Conservation (phyloP, 176 grass and related monocot species). For the Leersia perrieri region DNA sequence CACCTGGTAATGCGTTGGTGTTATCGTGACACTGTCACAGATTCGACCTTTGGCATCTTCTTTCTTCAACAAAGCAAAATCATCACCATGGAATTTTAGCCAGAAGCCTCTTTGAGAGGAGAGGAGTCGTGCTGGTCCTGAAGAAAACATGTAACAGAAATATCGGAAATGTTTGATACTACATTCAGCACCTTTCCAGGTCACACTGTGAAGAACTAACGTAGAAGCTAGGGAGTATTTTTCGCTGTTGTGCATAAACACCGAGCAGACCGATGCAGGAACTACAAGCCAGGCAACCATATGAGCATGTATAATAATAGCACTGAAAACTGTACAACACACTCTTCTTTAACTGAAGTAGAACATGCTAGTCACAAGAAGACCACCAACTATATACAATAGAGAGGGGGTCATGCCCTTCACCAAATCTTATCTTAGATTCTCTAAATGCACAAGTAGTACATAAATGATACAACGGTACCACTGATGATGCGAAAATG, state of each 20-base stretch:
- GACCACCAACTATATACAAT: slow-evolving; percentile 43
- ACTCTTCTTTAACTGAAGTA: slow-evolving; percentile 30
- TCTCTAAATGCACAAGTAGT: not conserved
- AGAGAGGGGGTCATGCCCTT: slow-evolving; percentile 7
- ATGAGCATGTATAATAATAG: slow-evolving; percentile 41
- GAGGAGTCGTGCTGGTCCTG: not conserved
- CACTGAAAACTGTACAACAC: slow-evolving; percentile 30
- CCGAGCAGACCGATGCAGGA: slow-evolving; percentile 30
- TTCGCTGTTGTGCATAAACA: slow-evolving; percentile 13
- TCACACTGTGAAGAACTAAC: slow-evolving; percentile 23
- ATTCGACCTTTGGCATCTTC: slow-evolving; percentile 20
- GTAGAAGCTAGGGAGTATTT: not conserved
- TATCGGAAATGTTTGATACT: slow-evolving; percentile 11
- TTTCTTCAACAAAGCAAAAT: slow-evolving; percentile 13
- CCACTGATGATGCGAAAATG: not conserved
- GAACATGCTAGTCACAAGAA: slow-evolving; percentile 53
- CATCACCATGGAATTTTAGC: not conserved
- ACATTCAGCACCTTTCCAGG: slow-evolving; percentile 2
- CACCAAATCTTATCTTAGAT: slow-evolving; percentile 33
- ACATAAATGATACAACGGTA: not conserved
- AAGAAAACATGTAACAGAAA: not conserved
- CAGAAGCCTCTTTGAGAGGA: slow-evolving; percentile 2
- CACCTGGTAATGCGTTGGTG: slow-evolving; percentile 13
- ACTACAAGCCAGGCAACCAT: slow-evolving; percentile 39
- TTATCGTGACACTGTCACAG: slow-evolving; percentile 11